Percentiles rank a stretch among this genome's conserved stretches.
These are phyloP conservation scores for Candida nitratophila DNA, from an alignment of 805 yeast genomes.

Conservation along the genomic window DNA sequence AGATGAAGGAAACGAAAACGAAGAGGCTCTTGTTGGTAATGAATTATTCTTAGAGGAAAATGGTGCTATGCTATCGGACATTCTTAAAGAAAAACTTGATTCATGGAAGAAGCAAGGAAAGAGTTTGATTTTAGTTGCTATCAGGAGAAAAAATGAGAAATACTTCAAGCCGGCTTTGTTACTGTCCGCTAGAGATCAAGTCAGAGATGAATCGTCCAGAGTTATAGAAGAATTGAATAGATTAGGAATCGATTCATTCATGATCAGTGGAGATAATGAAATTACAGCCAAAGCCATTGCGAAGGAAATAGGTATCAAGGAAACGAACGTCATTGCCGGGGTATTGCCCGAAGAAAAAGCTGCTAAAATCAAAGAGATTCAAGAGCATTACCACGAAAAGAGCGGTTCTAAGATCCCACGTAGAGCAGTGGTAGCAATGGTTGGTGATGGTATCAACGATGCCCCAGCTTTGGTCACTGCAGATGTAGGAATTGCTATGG, in stretches of 20 bases:
- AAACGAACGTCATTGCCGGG: conserved; percentile 51
- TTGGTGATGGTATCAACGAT: conserved; percentile 81
- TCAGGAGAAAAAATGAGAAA: conserved; percentile 25
- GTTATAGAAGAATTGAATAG: conserved; percentile 38
- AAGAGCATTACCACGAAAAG: conserved; percentile 29
- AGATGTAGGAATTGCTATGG: conserved; percentile 71
- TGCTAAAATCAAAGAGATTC: conserved; percentile 48
- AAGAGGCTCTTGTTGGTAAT: conserved; percentile 46
- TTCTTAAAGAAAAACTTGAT: conserved; percentile 28
- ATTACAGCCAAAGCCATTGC: conserved; percentile 66
- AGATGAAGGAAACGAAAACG: conserved; percentile 11
- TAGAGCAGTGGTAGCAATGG: conserved; percentile 55
- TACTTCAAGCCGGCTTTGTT: conserved; percentile 31
- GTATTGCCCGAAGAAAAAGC: conserved; percentile 74
- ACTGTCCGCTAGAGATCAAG: conserved; percentile 54
- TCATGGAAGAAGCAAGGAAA: conserved; percentile 60
- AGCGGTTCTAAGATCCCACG: conserved; percentile 4
- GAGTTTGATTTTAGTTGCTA: conserved; percentile 52
- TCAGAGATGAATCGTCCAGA: conserved; percentile 47
- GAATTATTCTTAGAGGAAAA: conserved; percentile 49
- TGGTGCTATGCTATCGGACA: conserved; percentile 29
- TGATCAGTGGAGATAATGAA: conserved; percentile 71
- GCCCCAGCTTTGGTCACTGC: conserved; percentile 75
- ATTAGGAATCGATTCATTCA: conserved; percentile 52
- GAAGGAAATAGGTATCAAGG: conserved; percentile 48